Base-by-base conservation (phyloP, 2,329 filamentous ascomycete genomes). In the Ceratocystis alfenasii region DNA sequence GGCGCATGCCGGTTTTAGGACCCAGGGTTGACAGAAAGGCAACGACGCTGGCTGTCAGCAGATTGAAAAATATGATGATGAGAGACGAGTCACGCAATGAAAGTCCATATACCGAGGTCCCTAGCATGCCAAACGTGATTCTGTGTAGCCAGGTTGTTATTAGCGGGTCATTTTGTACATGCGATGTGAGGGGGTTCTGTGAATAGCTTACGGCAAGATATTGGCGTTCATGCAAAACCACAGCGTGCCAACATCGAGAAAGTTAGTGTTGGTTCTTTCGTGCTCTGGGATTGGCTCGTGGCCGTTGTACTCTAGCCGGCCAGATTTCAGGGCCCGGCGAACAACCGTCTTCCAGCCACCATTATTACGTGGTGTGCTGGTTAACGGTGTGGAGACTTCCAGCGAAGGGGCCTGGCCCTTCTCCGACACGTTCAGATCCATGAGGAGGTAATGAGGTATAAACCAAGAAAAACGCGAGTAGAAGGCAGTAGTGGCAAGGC, bases 101-200 rank as follows among this genome's bases (percentile, higher is more conserved):
- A 17, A 87, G 75, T 1, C 80, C 81, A 66, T 80, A 84, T 12
- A 76, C 71, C 5, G 65, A 50, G 3, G 83, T 83, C 0, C 83
- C 84, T 1, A 85, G 77, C 79, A 87, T 83, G 67, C 85, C 85
- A 70, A 85, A 86, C 0, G 83, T 82, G 67, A 87, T 81, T 1
- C 83, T 81, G 33, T 20, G 62, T 7, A 17, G 30, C 17, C 45
- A 22, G 22, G 36, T 15, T 41, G 36, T 41, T 41, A 4, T 41
- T 41, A 41, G 36, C 10, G 10, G 36, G 36, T 15, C 36, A 12
- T 41, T 4, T 36, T 41, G 4, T 41, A 41, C 36, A 41, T 15
- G 12, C 1, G 3, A 41, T 41, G 3, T 41, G 36, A 41, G n/a
- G 46, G 46, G 20, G n/a, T n/a, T 10, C 1, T 17, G 25, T 53